Base-by-base conservation (phyloP, 1,284 basidiomycete genomes). In the Earliella scabrosa region DNA sequence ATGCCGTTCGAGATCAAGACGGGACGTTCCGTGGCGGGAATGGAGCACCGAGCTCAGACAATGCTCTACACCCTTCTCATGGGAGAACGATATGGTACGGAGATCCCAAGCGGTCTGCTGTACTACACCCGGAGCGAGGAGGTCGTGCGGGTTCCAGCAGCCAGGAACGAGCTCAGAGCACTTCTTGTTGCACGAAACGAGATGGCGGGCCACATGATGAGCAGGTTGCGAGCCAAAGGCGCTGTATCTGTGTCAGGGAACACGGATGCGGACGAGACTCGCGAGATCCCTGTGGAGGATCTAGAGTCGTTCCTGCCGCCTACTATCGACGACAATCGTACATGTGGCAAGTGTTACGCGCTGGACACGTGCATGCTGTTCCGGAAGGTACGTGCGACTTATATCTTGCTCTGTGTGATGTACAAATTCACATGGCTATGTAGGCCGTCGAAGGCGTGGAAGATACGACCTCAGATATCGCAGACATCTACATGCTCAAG, bases 1-100 rank as follows among this genome's bases (percentile, higher is more conserved):
- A 81, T 90, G 66, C 94, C 97, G 2, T 85, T 99, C 45, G 97
- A 99, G 73, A 93, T 99, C 75, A 99, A 99, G 76, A 99, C 97
- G 0, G 97, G 97, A 1, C 79, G 90, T 48, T 73, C 88, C 1
- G 75, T 86, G 26, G 86, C 86, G 11, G 84, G 88, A 2, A 87
- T 96, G 82, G 93, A 97, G 64, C 97, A 99, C 72, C 88, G 95
- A 39, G 97, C 97, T 0, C 97, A 99, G 73, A 99, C 97, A 1
- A 96, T 98, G 88, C 76, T 99, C 6, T 99, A 99, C 70, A 98
- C 95, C 0, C 78, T 99, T 13, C 82, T 99, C 7, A 88, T 96
- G 69, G 85, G 87, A 32, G 96, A 99, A 68, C 85, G 95, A 13
- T 98, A 98, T 68, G 88, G 90, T 61, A 75, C 76, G 10, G 76